phyloP scores from a whole-genome alignment of 208 protist species.

The Trypanosomatidae sp. region DNA sequence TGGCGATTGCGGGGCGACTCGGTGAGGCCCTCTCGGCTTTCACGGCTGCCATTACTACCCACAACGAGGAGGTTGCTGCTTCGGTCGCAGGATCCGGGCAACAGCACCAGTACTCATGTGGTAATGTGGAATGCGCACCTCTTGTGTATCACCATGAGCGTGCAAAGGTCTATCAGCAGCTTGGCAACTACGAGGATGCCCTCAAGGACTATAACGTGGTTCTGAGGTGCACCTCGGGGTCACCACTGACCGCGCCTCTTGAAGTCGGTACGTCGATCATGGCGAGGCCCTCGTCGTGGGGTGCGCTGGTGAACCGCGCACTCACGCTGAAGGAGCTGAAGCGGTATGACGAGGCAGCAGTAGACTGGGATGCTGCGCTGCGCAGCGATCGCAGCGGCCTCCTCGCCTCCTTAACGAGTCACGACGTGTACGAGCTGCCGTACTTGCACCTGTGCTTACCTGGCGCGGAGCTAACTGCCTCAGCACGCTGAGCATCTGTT shows the following conservation, averaged over 20 bases:
- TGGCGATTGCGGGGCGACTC: conserved; percentile 28
- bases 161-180: conserved; percentile 79
- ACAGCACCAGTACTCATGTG: neutral
- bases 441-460: conserved; percentile 61
- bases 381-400: conserved; percentile 46
- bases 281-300: conserved; percentile 15
- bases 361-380: conserved; percentile 83
- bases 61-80: conserved; percentile 8
- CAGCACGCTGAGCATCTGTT: neutral
- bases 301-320: conserved; percentile 78
- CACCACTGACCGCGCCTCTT: neutral
- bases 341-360: conserved; percentile 70
- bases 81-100: neutral
- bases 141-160: conserved; percentile 74
- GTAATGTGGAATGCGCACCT: neutral
- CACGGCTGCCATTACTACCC: conserved; percentile 39
- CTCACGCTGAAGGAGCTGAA: conserved; percentile 82
- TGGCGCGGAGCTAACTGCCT: conserved; percentile 41
- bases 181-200: conserved; percentile 49
- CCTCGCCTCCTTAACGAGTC: conserved; percentile 44
- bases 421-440: conserved; percentile 58
- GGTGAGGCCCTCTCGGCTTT: conserved; percentile 48
- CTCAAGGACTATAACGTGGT: conserved; percentile 83
- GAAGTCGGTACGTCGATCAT: neutral
- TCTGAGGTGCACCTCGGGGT: conserved; percentile 18